Base-by-base conservation (phyloP, 176 grass and related monocot species). In the Juncus effusus region DNA sequence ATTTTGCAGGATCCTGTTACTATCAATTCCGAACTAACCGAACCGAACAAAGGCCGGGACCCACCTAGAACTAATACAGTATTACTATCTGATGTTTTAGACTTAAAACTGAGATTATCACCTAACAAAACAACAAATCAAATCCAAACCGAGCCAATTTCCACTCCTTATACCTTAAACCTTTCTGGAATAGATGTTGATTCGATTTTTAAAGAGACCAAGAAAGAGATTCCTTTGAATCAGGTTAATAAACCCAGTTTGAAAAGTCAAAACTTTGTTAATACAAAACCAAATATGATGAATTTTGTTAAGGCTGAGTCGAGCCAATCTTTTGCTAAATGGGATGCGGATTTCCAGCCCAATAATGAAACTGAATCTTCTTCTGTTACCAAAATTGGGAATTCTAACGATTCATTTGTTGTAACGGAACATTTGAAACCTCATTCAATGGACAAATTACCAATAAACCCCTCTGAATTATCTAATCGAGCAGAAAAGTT, bases 1-100 rank as follows among this genome's bases (percentile, higher is more conserved):
- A n/a, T 66, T 15, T 58, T 88, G 67, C 67, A 99, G 94, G 94
- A 90, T 69, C 62, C 52, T 67, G 83, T 90, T 80, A 80, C 82
- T 40, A 80, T 89, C 38, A 88, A 99, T 54, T 67, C 42, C 38
- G 85, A 99, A 59, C 42, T 72, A 50, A 80, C 36, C 0, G 61
- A 62, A 76, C 77, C 88, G 67, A 91, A 67, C 70, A 89, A 89
- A 83, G 71, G 49, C 10, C 79, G 79, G 60, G 85, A 79, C 44
- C 42, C 73, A 47, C 78, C 76, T 69, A 90, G 86, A 64, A 64
- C 55, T 60, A 75, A 78, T 47, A 77, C 84, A 57, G 60, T 78
- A 40, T 58, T 47, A 2, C 9, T 99, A 76, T 89, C 94, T 81
- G 85, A 93, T 67, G 80, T 99, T 51, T 72, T 99, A 61, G 75